These are phyloP conservation scores for Cercophora samala DNA, from an alignment of 495 filamentous ascomycete species.

Conservation along the genomic window DNA sequence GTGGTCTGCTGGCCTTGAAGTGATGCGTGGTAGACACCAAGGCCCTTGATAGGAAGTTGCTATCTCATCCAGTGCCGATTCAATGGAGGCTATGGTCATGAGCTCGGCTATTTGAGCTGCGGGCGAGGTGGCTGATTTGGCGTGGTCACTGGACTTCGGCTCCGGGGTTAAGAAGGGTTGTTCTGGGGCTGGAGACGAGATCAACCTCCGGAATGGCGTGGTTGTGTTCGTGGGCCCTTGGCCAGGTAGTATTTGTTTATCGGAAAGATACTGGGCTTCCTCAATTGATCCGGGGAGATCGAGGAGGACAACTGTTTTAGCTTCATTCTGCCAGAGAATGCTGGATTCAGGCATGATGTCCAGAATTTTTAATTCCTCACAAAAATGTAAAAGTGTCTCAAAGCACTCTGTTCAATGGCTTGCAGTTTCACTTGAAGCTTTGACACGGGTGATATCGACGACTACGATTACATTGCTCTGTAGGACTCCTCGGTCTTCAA, in stretches of 20 bases:
- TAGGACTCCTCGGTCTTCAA: no score
- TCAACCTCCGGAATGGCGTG: conserved; percentile 28
- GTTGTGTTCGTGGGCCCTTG: conserved; percentile 10
- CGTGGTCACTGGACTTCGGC: conserved; percentile 30
- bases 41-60: conserved; percentile 35
- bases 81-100: conserved; percentile 43
- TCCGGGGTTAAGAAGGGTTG: conserved; percentile 46
- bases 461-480: no score
- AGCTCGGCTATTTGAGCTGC: conserved; percentile 44
- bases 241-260: conserved; percentile 3
- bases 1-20: conserved; percentile 7
- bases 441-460: no score
- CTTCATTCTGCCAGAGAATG: conserved; percentile 41
- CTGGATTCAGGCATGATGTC: conserved; percentile 27
- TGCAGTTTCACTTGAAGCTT: no score
- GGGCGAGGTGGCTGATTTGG: conserved; percentile 13
- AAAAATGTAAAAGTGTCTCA: background rate
- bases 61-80: conserved; percentile 40
- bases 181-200: conserved; percentile 37
- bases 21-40: conserved; percentile 45
- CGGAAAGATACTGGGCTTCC: conserved; percentile 42
- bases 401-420: background rate
- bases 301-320: conserved; percentile 37
- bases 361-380: background rate
- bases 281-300: conserved; percentile 48